phyloP scores from a whole-genome alignment of 371 early-diverging fungal genomes.

The Mortierella sp. region DNA sequence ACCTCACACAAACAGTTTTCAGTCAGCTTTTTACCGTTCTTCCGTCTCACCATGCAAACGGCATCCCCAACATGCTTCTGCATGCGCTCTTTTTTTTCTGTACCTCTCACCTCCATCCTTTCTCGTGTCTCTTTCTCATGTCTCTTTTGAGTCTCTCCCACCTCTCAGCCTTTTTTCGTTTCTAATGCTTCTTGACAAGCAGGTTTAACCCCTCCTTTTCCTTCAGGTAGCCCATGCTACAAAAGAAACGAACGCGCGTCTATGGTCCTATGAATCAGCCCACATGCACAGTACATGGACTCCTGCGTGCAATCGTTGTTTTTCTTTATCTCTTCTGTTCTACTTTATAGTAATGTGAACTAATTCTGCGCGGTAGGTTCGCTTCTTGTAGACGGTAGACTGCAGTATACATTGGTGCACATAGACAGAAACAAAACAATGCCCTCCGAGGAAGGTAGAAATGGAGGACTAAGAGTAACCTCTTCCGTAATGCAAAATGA shows the following conservation, averaged over 20 bases:
- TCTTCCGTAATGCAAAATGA: background rate
- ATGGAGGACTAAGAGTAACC: background rate
- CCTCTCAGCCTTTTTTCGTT: too few species aligned
- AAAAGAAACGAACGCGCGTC: background rate
- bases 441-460: background rate
- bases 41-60: background rate
- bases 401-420: background rate
- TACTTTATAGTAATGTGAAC: too few species aligned
- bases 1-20: background rate
- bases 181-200: too few species aligned
- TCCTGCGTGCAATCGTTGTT: too few species aligned
- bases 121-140: background rate
- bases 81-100: background rate
- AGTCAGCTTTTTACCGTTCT: background rate
- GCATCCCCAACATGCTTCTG: background rate
- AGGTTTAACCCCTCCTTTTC: background rate
- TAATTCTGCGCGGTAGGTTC: background rate
- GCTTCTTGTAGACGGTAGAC: background rate
- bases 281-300: background rate
- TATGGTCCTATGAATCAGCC: background rate
- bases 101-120: background rate
- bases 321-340: too few species aligned
- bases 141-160: background rate
- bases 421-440: background rate
- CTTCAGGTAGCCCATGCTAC: background rate